Evolutionary conservation across 257 asterid species (phyloP).

Genomic region (Paraleonurus japonicus): DNA sequence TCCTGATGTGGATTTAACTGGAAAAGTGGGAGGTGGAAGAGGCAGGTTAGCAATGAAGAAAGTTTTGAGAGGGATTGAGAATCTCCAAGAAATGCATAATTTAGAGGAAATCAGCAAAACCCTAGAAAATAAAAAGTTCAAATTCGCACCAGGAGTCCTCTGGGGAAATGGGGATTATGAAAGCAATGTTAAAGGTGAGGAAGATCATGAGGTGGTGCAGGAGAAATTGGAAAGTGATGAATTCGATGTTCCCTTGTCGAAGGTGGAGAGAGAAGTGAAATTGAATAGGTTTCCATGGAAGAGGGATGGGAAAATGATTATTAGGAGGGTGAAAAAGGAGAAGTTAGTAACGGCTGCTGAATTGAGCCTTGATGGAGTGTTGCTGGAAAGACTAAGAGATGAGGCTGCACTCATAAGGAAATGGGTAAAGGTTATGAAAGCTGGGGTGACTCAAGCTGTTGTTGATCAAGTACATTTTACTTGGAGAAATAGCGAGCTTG

Average conservation of each 20-base stretch:
- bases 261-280: conserved; percentile 39
- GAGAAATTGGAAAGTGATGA: conserved; percentile 29
- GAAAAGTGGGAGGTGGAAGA: conserved; percentile 78
- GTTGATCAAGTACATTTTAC: conserved; percentile 54
- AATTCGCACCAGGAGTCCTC: conserved; percentile 55
- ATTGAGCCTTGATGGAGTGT: conserved; percentile 51
- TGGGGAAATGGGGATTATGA: conserved; percentile 41
- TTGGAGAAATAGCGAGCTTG: conserved; percentile 84
- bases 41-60: conserved; percentile 77
- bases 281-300: conserved; percentile 72
- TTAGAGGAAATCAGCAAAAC: conserved; percentile 33
- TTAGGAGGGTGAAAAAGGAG: conserved; percentile 48
- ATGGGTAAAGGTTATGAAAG: conserved; percentile 94
- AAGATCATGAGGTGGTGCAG: conserved; percentile 20
- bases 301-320: conserved; percentile 47
- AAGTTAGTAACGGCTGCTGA: conserved; percentile 48
- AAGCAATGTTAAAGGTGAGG: conserved; percentile 26
- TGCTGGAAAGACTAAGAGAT: conserved; percentile 65
- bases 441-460: conserved; percentile 80
- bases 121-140: conserved; percentile 36
- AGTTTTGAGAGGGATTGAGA: conserved; percentile 62
- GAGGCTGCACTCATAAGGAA: conserved; percentile 62
- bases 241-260: conserved; percentile 35
- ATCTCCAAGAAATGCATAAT: conserved; percentile 40
- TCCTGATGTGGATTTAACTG: conserved; percentile 48